Conservation (phyloP, 2,329 filamentous ascomycete genomes). For the Mycosphaerella sp. region DNA sequence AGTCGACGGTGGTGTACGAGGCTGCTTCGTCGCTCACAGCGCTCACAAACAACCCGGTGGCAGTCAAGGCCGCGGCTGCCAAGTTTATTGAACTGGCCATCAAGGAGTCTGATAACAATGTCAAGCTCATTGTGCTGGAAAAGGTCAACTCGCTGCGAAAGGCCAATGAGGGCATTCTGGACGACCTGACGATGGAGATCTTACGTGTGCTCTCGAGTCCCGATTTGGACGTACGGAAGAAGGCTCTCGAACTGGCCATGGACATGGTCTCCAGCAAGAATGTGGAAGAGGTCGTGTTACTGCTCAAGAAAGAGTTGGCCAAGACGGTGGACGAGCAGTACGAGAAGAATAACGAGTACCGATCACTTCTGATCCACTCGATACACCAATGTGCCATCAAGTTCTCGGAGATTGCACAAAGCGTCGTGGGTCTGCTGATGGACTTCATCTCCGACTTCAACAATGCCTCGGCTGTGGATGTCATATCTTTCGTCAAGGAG, state of each 20-base stretch:
- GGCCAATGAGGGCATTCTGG: conserved; percentile 83
- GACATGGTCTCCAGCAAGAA: conserved; percentile 99
- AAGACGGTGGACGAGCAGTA: conserved; percentile 99
- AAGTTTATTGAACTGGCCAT: conserved; percentile 98
- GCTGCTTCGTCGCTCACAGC: conserved; percentile 91
- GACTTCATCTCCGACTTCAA: conserved; percentile 99
- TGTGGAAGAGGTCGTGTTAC: conserved; percentile 90
- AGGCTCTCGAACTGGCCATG: conserved; percentile 81
- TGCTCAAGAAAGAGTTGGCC: conserved; percentile 93
- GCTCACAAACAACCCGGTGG: conserved; percentile 91
- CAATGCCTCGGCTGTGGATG: conserved; percentile 91
- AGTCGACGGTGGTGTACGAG: conserved; percentile 95
- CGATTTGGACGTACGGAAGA: conserved; percentile 90
- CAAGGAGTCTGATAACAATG: conserved; percentile 97
- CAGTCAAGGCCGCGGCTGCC: conserved; percentile 88
- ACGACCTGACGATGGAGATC: conserved; percentile 96
- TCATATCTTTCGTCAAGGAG: conserved; percentile 98
- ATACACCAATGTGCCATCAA: conserved; percentile 99
- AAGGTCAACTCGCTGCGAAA: conserved; percentile 81
- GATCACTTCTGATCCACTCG: conserved; percentile 88
- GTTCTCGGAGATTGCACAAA: conserved; percentile 95
- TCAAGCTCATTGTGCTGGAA: conserved; percentile 96
- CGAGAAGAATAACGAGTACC: conserved; percentile 95
- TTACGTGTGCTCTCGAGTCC: conserved; percentile 89
- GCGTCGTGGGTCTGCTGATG: conserved; percentile 94